A percentile compares a stretch with the other conserved stretches of the same genome.
phyloP scores from a whole-genome alignment of 2,329 filamentous ascomycete genomes.

The Aspergillus novofumigatus region DNA sequence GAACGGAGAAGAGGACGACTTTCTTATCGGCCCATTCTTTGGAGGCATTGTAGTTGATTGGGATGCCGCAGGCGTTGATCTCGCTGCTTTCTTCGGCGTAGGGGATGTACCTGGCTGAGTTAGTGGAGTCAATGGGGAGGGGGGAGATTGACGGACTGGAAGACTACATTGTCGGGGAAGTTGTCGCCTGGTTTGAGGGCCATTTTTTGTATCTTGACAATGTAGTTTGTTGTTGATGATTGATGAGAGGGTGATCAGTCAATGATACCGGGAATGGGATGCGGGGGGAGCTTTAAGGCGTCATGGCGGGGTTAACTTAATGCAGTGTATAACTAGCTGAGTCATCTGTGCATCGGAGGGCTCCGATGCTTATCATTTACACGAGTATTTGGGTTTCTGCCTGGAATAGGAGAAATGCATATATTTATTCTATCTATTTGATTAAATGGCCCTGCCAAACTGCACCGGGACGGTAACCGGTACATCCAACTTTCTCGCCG shows the following conservation, averaged over 20 bases:
- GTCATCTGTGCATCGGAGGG: background rate
- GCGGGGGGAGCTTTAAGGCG: background rate
- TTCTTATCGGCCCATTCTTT: slow-evolving; percentile 71
- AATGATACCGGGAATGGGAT: background rate
- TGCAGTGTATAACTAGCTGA: background rate
- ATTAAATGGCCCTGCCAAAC: slow-evolving; percentile 31
- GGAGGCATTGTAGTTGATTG: slow-evolving; percentile 73
- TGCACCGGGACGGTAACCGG: slow-evolving; percentile 48
- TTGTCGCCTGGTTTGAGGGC: slow-evolving; percentile 71
- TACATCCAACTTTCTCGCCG: slow-evolving; percentile 47
- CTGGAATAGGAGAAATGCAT: background rate
- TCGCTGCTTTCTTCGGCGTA: slow-evolving; percentile 66
- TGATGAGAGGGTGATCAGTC: no score
- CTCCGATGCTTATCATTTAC: background rate
- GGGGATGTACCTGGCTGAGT: slow-evolving; percentile 62
- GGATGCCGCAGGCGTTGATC: slow-evolving; percentile 73
- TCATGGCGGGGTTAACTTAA: background rate
- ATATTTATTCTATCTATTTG: background rate
- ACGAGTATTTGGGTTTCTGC: background rate
- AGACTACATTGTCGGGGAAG: slow-evolving; percentile 76
- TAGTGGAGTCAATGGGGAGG: background rate
- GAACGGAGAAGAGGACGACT: slow-evolving; percentile 67
- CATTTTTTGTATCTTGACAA: slow-evolving; percentile 4
- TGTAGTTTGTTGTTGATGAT: no score
- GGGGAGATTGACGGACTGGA: slow-evolving; percentile 56